phyloP scores from a whole-genome alignment of 208 protist genomes.

The Vickermania ingenoplastis region DNA sequence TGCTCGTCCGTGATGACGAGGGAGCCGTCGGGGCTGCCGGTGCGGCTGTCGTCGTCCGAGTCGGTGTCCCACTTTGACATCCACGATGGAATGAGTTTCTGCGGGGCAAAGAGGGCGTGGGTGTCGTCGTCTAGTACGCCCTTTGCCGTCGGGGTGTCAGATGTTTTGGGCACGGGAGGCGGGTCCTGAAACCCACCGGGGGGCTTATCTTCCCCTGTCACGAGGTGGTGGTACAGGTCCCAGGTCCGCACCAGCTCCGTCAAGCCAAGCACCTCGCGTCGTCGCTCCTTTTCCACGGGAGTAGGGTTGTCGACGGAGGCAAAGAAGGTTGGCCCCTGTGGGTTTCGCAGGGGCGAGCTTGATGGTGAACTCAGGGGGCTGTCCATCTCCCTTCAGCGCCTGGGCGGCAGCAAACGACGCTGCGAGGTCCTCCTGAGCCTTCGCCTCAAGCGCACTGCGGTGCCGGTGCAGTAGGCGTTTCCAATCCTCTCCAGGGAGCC shows the following conservation, averaged over 20 bases:
- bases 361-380: neutral
- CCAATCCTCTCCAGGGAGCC: neutral
- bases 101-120: neutral
- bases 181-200: neutral
- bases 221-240: neutral
- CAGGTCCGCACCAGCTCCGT: neutral
- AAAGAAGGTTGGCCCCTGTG: neutral
- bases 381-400: neutral
- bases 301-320: neutral
- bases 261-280: neutral
- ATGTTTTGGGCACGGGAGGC: neutral
- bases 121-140: neutral
- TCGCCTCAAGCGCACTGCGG: neutral
- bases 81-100: neutral
- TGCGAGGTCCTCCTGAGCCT: neutral
- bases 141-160: neutral
- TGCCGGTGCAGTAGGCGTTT: neutral
- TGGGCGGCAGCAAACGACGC: neutral
- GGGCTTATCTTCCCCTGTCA: neutral
- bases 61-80: slow-evolving; percentile 1
- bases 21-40: neutral
- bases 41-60: neutral
- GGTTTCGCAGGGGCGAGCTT: neutral
- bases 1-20: neutral
- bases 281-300: neutral